Evolutionary conservation across 2,329 filamentous ascomycete species (phyloP).

Genomic region (Teratosphaeriaceae sp.): DNA sequence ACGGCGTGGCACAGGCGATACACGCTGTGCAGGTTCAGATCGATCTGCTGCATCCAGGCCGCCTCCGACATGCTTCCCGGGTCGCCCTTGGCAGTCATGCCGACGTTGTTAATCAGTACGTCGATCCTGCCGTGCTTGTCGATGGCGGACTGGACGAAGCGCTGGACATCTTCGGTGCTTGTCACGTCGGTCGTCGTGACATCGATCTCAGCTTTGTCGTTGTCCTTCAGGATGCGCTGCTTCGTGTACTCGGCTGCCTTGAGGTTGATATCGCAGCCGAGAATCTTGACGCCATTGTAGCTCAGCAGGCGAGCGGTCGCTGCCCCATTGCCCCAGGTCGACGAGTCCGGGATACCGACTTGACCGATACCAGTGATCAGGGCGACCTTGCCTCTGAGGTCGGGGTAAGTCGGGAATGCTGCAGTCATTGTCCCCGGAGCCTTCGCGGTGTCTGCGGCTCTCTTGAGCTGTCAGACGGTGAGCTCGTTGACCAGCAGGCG

Average conservation of each 20-base stretch:
- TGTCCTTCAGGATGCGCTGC: slow-evolving; percentile 32
- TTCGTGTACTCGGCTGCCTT: slow-evolving; percentile 20
- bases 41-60: slow-evolving; percentile 46
- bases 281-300: slow-evolving; percentile 43
- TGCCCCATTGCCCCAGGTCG: slow-evolving; percentile 47
- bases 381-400: slow-evolving; percentile 39
- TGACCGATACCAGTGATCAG: slow-evolving; percentile 43
- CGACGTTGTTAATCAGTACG: slow-evolving; percentile 46
- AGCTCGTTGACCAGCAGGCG: not conserved
- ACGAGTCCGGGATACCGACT: slow-evolving; percentile 24
- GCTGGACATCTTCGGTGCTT: slow-evolving; percentile 43
- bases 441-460: not conserved
- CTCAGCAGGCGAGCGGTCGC: slow-evolving; percentile 44
- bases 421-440: slow-evolving; percentile 1
- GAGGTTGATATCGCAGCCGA: slow-evolving; percentile 30
- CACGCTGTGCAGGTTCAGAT: slow-evolving; percentile 51
- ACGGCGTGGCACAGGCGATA: slow-evolving; percentile 48
- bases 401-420: slow-evolving; percentile 16
- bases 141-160: slow-evolving; percentile 30
- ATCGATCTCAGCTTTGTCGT: slow-evolving; percentile 32
- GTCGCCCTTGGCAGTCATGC: slow-evolving; percentile 38
- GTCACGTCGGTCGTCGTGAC: slow-evolving; percentile 40
- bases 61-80: slow-evolving; percentile 43
- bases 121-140: slow-evolving; percentile 42
- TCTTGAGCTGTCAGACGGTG: not conserved